Conservation (phyloP, 345 rosid genomes). For the Euphorbia peplus region DNA sequence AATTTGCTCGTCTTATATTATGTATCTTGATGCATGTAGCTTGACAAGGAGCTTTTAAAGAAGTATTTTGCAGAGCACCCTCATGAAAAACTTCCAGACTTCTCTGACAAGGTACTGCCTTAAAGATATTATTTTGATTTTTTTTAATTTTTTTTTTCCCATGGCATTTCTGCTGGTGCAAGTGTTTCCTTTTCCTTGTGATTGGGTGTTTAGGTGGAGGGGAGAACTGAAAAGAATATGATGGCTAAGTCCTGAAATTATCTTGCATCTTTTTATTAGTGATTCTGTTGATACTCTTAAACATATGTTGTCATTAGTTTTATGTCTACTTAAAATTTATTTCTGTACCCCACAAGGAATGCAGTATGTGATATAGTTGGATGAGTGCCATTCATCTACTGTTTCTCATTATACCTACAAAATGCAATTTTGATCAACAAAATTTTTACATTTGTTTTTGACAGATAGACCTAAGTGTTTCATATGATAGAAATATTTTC, state of each 20-base stretch:
- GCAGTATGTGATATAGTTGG: background rate
- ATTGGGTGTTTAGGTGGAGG: background rate
- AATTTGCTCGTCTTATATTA: background rate
- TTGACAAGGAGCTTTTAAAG: constrained; percentile 77
- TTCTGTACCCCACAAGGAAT: background rate
- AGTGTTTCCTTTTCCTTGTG: background rate
- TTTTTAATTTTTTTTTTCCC: background rate
- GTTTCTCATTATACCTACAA: background rate
- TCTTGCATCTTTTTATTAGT: background rate
- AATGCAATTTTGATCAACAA: background rate
- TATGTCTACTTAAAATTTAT: background rate
- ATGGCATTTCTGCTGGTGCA: background rate
- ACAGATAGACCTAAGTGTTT: background rate
- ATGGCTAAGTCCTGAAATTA: background rate
- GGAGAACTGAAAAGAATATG: background rate
- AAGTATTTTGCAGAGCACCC: constrained; percentile 74
- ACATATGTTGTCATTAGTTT: background rate
- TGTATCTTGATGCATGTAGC: constrained; percentile 46
- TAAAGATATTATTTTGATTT: constrained; percentile 11
- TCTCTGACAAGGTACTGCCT: constrained; percentile 72
- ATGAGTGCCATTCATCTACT: background rate
- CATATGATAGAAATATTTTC: background rate
- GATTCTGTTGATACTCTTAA: background rate
- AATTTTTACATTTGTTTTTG: background rate
- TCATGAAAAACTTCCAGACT: constrained; percentile 73